phyloP scores from a whole-genome alignment of 768 basidiomycete species.

The Pulveroboletus ravenelii region DNA sequence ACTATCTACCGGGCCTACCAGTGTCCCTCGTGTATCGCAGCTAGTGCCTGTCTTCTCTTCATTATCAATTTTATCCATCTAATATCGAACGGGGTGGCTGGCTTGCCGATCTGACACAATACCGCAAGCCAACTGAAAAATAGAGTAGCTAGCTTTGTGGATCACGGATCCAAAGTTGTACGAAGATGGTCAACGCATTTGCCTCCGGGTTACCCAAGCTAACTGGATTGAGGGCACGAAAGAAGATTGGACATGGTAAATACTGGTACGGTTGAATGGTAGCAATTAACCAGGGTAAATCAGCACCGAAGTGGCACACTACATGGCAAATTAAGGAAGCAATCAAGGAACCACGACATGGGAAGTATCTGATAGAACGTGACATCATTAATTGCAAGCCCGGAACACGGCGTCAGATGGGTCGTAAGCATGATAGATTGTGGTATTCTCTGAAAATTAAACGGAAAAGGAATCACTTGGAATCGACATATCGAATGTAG shows the following conservation, averaged over 20 bases:
- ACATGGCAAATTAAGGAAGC: not conserved
- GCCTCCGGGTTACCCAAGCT: not conserved
- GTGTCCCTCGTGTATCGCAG: no score
- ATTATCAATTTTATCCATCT: no score
- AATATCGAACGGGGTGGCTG: no score
- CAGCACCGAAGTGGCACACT: not conserved
- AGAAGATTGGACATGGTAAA: no score
- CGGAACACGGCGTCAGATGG: not conserved
- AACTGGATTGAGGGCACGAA: not conserved
- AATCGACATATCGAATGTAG: conserved; percentile 8
- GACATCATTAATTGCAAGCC: not conserved
- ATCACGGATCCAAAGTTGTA: not conserved
- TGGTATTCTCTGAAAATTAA: not conserved
- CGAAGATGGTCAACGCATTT: no score
- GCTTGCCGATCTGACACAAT: no score
- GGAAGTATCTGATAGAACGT: not conserved
- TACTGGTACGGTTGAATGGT: not conserved
- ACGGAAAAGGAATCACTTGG: conserved; percentile 1
- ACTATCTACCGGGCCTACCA: not conserved
- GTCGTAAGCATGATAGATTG: not conserved
- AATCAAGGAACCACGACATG: not conserved
- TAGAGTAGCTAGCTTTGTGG: no score
- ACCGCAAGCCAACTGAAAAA: no score
- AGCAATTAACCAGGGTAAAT: not conserved
- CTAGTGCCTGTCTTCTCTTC: no score